These are phyloP conservation scores for Penicillium sp. DNA, from an alignment of 2,329 filamentous ascomycete genomes.

Conservation along the genomic window DNA sequence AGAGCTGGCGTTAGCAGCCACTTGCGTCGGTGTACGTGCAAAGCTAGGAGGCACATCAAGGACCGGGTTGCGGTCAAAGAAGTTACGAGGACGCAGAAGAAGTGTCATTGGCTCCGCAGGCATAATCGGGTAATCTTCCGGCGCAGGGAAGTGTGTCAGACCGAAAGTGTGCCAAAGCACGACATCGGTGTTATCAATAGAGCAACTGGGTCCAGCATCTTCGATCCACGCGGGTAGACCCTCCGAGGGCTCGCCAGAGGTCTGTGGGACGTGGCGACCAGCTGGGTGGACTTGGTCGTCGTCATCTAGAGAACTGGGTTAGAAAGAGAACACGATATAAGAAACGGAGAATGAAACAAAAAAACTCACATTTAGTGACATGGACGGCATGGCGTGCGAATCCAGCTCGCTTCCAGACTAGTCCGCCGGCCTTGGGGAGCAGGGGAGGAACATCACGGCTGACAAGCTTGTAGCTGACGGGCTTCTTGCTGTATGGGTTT, in stretches of 20 bases:
- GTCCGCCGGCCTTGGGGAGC: conserved; percentile 73
- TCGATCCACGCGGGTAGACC: conserved; percentile 76
- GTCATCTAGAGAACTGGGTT: conserved; percentile 55
- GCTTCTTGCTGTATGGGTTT: conserved; percentile 84
- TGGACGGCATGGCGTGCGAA: conserved; percentile 86
- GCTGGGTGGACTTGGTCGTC: conserved; percentile 83
- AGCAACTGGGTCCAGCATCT: conserved; percentile 61
- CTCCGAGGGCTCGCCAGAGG: conserved; percentile 71
- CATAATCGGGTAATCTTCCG: conserved; percentile 93
- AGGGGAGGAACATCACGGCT: conserved; percentile 78
- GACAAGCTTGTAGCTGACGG: conserved; percentile 83
- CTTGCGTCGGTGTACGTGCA: conserved; percentile 69
- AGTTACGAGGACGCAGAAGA: conserved; percentile 75
- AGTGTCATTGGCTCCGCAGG: conserved; percentile 81
- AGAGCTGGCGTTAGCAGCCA: conserved; percentile 48
- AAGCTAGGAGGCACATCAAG: conserved; percentile 79
- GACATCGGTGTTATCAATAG: conserved; percentile 77
- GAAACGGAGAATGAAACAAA: conserved; percentile 10
- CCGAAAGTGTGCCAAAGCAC: conserved; percentile 96
- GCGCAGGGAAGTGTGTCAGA: conserved; percentile 81
- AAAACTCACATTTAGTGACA: conserved; percentile 76
- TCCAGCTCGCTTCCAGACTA: conserved; percentile 87
- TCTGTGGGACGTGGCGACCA: conserved; percentile 84
- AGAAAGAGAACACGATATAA: background rate
- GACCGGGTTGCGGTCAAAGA: conserved; percentile 76